Base-by-base conservation (phyloP, 495 filamentous ascomycete genomes). In the Echria macrotheca region DNA sequence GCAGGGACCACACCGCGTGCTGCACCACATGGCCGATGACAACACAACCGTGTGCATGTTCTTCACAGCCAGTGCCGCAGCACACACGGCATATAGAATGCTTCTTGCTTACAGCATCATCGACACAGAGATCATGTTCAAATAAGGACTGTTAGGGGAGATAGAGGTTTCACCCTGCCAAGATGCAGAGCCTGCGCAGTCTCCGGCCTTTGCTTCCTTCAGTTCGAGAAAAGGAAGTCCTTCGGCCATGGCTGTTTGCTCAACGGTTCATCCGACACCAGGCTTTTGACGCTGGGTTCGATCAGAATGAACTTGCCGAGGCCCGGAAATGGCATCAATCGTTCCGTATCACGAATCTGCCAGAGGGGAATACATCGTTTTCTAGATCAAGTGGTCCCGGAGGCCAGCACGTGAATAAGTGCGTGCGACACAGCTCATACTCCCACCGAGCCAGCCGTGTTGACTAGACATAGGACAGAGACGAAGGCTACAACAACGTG, bases 391-490 rank as follows among this genome's bases (percentile, higher is more conserved):
- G 87, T 47, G 93, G 93, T 0, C 87, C 91, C 8, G 93, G 93
- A 15, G 93, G 93, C 5, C 93, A 98, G 61, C 91, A 96, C 69
- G 88, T 93, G 36, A 98, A 98, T 68, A 96, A 96, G 91, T 96
- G 72, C 52, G 80, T 73, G 32, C 26, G 47, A 8, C 38, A 6
- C n/a, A 31, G 28, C n/a, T 45, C 5, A 17, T 5, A 19, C 18
- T 11, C n/a, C 9, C 1, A 40, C 14, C 7, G 2, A 12, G n/a
- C n/a, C 19, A 10, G 22, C 40, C 4, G 23, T 23, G 28, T 42
- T 60, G 14, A 54, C 51, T 39, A 14, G 33, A 1, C 12, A 7
- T 22, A 98, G 93, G 67, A 88, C 94, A 21, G 93, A 91, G 64
- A 87, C 87, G 12, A 98, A 98, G 68, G 93, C 91, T 9, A 96